Conservation (phyloP, 2,329 filamentous ascomycete genomes). For the Xylaria sp. region DNA sequence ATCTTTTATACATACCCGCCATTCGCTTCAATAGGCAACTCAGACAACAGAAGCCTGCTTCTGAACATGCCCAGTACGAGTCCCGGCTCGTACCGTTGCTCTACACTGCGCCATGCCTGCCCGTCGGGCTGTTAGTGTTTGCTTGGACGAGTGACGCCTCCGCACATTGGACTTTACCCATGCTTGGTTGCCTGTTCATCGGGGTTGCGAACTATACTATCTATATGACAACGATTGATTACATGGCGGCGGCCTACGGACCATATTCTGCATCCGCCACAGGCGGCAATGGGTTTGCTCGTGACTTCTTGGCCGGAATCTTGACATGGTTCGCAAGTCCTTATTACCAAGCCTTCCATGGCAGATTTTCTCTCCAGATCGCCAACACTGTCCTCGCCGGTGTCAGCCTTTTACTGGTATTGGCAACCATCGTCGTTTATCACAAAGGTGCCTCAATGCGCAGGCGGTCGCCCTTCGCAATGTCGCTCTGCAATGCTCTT, state of each 20-base stretch:
- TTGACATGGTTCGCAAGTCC: constrained; percentile 66
- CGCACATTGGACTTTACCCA: constrained; percentile 65
- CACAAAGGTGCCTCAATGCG: constrained; percentile 60
- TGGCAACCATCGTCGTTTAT: constrained; percentile 62
- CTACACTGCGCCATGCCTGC: constrained; percentile 62
- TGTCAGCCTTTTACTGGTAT: constrained; percentile 55
- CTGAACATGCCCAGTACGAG: constrained; percentile 66
- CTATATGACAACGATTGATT: constrained; percentile 71
- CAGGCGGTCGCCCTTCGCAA: constrained; percentile 58
- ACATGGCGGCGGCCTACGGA: constrained; percentile 71
- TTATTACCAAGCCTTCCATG: constrained; percentile 54
- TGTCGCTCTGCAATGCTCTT: constrained; percentile 42
- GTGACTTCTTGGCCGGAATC: constrained; percentile 69
- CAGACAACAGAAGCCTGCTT: constrained; percentile 48
- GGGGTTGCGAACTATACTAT: constrained; percentile 68
- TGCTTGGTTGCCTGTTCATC: constrained; percentile 64
- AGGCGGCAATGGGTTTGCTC: constrained; percentile 69
- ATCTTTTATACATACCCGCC: constrained; percentile 60
- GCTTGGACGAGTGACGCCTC: constrained; percentile 63
- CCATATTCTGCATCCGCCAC: constrained; percentile 70
- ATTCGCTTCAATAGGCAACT: constrained; percentile 47
- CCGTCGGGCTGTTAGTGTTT: constrained; percentile 67
- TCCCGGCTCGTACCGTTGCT: constrained; percentile 65
- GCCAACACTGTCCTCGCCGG: constrained; percentile 60
- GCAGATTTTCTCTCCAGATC: constrained; percentile 53